These are phyloP conservation scores for Ascochyta lentis DNA, from an alignment of 2,329 filamentous ascomycete species.

Conservation along the genomic window DNA sequence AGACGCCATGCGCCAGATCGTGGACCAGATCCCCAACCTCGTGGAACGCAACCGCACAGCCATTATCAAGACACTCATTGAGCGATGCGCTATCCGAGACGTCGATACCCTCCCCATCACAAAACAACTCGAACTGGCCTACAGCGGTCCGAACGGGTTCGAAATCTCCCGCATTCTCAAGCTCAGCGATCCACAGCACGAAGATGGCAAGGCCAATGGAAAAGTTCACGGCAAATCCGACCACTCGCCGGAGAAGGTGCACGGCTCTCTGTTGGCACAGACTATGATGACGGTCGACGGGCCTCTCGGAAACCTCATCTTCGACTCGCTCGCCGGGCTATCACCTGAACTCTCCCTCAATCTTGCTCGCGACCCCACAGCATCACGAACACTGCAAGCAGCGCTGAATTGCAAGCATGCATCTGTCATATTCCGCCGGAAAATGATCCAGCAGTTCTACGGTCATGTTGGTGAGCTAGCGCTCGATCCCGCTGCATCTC, in stretches of 20 bases:
- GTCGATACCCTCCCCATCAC: conserved; percentile 64
- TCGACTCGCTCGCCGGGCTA: conserved; percentile 62
- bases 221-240: conserved; percentile 39
- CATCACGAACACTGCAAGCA: conserved; percentile 69
- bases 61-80: conserved; percentile 81
- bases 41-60: conserved; percentile 78
- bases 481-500: conserved; percentile 67
- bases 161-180: conserved; percentile 67
- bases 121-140: conserved; percentile 63
- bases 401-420: conserved; percentile 64
- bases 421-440: conserved; percentile 64
- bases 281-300: conserved; percentile 79
- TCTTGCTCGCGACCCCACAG: conserved; percentile 68
- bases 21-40: conserved; percentile 74
- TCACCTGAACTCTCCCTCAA: conserved; percentile 60
- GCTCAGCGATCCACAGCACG: conserved; percentile 57
- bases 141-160: conserved; percentile 57
- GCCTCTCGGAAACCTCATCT: conserved; percentile 71
- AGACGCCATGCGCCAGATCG: conserved; percentile 72
- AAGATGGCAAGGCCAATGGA: conserved; percentile 33
- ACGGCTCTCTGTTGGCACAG: conserved; percentile 83
- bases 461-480: conserved; percentile 67
- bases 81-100: conserved; percentile 76
- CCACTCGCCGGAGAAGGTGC: conserved; percentile 64
- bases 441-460: conserved; percentile 68